Evolutionary conservation across 768 basidiomycete genomes (phyloP), one percentile per base, ranked within the genome.

Genomic region (Boletus barrowsii): DNA sequence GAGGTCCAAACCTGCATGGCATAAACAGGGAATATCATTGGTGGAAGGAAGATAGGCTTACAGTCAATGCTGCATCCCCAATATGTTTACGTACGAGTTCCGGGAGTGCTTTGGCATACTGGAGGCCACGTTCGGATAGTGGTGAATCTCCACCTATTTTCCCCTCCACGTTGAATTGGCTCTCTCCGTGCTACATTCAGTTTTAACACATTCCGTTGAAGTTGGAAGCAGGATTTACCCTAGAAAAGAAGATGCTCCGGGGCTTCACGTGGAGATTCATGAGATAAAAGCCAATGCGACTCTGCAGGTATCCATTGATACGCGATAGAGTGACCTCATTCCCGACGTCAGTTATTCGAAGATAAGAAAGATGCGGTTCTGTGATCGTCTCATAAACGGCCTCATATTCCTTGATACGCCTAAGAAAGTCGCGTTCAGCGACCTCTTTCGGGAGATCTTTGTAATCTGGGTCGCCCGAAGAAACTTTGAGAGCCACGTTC

Each of bases 241-340:
- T 75, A 5, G 97, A 98, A 56, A 99, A 82, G 73, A 93, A 99
- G 56, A 99, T 98, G 68, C 87, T 93, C 54, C 97, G 81, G 7
- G 97, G 96, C 63, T 97, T 97, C 62, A 99, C 76, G 72, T 99
- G 97, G 63, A 98, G 71, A 70, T 98, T 98, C 95, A 98, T 98
- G 51, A 99, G 78, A 72, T 95, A 99, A 74, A 96, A 99, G 18
- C 93, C 96, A 60, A 99, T 93, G 35, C 97, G 88, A 78, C 92
- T 93, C 66, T 95, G 93, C 55, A 99, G 74, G 66, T 99, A 99
- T 14, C 95, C 95, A 65, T 95, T 84, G 50, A 99, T 98, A 59
- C 87, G 79, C 49, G 83, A 86, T 45, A 93, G 80, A 0, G 84
- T 90, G 50, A 95, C 95, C 69, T 91, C 87, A 58, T 83, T 85